Base-by-base conservation (phyloP, 176 grass and related monocot genomes). In the Melocanna baccifera region DNA sequence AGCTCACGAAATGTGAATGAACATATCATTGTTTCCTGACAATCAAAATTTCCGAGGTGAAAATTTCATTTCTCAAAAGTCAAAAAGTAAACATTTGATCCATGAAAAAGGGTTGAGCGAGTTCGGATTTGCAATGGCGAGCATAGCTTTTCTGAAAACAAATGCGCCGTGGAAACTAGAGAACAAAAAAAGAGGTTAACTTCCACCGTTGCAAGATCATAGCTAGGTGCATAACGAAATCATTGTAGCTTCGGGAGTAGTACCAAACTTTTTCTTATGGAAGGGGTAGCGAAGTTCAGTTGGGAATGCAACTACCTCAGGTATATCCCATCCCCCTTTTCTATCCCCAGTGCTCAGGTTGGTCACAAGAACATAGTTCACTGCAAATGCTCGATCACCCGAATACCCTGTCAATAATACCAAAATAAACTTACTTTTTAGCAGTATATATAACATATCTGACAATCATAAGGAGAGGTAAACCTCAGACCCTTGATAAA, bases 301-400 rank as follows among this genome's bases (percentile, higher is more conserved):
- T 40, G 42, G 56, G 46, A 25, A 67, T 61, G 39, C 12, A 52
- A 48, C 48, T 78, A 94, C 92, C 81, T 92, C 77, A 32, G 90
- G 75, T 68, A 90, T 82, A 69, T 94, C 92, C 88, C 85, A 94
- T 45, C 81, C 90, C 69, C 92, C 92, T 67, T 58, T 91, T 29
- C 41, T 84, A 22, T 9, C 62, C 14, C 88, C 92, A 1, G 81
- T 92, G 30, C 46, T 87, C 46, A 97, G 81, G 78, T 97, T 92
- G 59, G 88, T 91, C 28, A 92, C 78, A 61, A 97, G 90, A 47
- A 97, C 92, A 55, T 85, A 97, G 30, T 91, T 93, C 20, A 94
- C 88, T 0, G 90, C 88, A 0, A 87, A 84, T 63, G 92, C 90
- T 71, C 67, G 82, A 73, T 91, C 82, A 18, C 73, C 86, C 14